Percentiles rank a stretch among this genome's conserved stretches.
Evolutionary conservation across 441 rosid species (phyloP).

Genomic region (Populus hybrid): DNA sequence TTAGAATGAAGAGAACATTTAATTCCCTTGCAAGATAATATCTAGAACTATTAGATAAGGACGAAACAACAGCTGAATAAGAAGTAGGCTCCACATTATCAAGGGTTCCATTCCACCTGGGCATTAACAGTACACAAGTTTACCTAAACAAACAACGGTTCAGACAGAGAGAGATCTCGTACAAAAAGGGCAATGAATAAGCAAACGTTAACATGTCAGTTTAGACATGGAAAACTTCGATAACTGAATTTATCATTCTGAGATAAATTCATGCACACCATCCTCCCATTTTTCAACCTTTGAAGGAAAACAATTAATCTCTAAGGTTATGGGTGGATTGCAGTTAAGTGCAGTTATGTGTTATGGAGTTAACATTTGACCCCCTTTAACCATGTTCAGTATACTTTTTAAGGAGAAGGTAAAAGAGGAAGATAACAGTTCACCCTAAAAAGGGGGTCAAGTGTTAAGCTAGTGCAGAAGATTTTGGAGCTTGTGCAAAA

Average conservation of each 20-base stretch:
- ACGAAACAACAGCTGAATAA: neutral
- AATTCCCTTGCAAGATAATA: neutral
- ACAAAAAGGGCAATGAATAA: neutral
- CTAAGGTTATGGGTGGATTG: neutral
- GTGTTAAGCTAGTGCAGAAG: neutral
- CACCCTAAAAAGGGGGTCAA: neutral
- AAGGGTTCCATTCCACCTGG: neutral
- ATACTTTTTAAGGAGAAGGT: neutral
- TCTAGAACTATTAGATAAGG: neutral
- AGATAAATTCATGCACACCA: neutral
- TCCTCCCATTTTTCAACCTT: neutral
- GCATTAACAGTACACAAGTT: neutral
- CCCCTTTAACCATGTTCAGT: neutral
- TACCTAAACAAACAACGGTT: neutral
- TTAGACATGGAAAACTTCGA: neutral
- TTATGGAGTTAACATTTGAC: neutral
- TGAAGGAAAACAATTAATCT: neutral
- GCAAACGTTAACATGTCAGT: neutral
- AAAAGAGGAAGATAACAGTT: neutral
- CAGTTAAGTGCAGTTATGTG: neutral
- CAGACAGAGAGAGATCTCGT: neutral
- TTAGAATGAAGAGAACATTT: neutral
- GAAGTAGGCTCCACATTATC: neutral
- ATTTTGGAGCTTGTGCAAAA: neutral
- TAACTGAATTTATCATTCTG: neutral